Evolutionary conservation across 176 grass and related monocot species (phyloP).

Genomic region (Aegilops sharonensis): DNA sequence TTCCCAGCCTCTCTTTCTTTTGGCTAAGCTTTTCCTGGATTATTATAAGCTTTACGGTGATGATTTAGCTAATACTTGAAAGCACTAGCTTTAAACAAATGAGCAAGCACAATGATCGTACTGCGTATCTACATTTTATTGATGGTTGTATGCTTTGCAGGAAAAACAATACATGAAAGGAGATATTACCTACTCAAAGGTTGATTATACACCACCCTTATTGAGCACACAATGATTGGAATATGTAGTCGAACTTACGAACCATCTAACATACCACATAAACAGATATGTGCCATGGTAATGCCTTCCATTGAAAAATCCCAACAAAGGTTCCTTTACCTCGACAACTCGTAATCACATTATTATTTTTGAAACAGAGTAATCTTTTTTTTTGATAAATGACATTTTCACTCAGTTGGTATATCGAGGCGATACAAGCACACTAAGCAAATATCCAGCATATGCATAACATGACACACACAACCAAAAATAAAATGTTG

Average conservation of each 20-base stretch:
- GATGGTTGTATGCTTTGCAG: conserved; percentile 35
- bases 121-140: conserved; percentile 3
- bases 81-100: conserved; percentile 3
- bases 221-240: conserved; percentile 34
- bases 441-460: too few relatives aligned
- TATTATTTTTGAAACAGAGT: not conserved
- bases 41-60: conserved; percentile 31
- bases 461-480: not conserved
- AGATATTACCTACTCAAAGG: conserved; percentile 25
- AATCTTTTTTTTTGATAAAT: not conserved
- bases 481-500: too few relatives aligned
- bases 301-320: not conserved
- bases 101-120: not conserved
- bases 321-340: not conserved
- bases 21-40: conserved; percentile 2
- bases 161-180: not conserved
- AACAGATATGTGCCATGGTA: not conserved
- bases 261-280: not conserved
- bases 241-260: not conserved
- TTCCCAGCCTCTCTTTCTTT: conserved; percentile 17
- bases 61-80: not conserved
- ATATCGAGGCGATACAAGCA: too few relatives aligned
- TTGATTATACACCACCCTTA: conserved; percentile 13
- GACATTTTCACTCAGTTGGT: too few relatives aligned
- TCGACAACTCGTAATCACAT: not conserved